A percentile compares a stretch with the other conserved stretches of the same genome.
These are phyloP conservation scores for Argentina anserina DNA, from an alignment of 306 rosid species.

Conservation along the genomic window DNA sequence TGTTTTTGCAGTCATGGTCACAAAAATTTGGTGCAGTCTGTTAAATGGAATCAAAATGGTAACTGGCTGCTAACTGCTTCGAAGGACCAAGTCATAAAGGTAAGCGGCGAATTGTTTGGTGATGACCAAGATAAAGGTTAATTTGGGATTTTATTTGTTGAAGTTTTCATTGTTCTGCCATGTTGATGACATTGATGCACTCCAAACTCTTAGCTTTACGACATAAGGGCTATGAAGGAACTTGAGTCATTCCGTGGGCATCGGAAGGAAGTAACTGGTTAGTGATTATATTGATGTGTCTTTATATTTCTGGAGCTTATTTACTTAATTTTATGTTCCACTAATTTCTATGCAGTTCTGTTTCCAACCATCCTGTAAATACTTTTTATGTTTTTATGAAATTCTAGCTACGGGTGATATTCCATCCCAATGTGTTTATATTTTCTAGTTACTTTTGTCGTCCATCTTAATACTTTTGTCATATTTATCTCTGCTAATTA, in stretches of 20 bases:
- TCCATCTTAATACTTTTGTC: background rate
- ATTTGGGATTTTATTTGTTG: background rate
- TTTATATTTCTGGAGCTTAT: background rate
- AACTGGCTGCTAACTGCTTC: slow-evolving; percentile 89
- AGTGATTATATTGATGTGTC: slow-evolving; percentile 16
- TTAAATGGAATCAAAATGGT: slow-evolving; percentile 93
- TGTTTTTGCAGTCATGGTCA: slow-evolving; percentile 85
- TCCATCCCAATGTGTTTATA: background rate
- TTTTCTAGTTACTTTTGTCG: background rate
- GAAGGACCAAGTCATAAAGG: slow-evolving; percentile 91
- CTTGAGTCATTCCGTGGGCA: slow-evolving; percentile 98
- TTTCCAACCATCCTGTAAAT: background rate
- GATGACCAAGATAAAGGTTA: background rate
- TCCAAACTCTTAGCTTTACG: slow-evolving; percentile 67
- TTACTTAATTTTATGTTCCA: background rate
- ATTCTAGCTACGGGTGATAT: too few relatives aligned
- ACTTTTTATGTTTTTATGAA: too few relatives aligned
- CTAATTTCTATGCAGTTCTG: background rate
- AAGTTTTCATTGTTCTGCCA: slow-evolving; percentile 5
- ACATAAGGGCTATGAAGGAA: slow-evolving; percentile 98
- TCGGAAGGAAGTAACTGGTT: slow-evolving; percentile 91
- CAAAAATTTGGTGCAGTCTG: slow-evolving; percentile 80
- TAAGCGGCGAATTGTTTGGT: slow-evolving; percentile 22
- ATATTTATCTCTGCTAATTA: background rate
- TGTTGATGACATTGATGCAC: slow-evolving; percentile 11